phyloP scores from a whole-genome alignment of 2,329 filamentous ascomycete genomes.

The Emergomyces orientalis region DNA sequence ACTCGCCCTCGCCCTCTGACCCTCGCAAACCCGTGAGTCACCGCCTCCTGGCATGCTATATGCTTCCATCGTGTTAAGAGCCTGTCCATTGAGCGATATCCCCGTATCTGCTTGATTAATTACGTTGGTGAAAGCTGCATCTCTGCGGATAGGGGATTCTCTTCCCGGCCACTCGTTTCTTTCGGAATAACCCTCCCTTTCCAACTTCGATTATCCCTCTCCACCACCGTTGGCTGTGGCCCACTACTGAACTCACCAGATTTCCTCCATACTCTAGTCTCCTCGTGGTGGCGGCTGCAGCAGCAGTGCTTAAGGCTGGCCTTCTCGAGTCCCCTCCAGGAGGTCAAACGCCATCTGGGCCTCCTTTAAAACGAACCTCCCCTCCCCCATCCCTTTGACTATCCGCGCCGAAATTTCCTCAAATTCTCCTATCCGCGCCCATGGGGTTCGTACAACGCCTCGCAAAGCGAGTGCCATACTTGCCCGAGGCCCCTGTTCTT shows the following conservation, averaged over 20 bases:
- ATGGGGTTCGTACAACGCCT: constrained; percentile 49
- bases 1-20: no score
- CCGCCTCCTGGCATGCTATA: neutral
- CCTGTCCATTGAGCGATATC: neutral
- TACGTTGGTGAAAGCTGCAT: neutral
- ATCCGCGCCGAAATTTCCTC: neutral
- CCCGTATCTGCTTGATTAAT: neutral
- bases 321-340: neutral
- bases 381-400: neutral
- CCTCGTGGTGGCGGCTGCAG: neutral
- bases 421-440: constrained; percentile 20
- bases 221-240: constrained; percentile 6
- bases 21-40: no score
- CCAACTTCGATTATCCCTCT: constrained; percentile 19
- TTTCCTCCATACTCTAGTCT: neutral
- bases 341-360: neutral
- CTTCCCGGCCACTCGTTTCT: constrained; percentile 35
- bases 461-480: constrained; percentile 42
- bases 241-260: neutral
- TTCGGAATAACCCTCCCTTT: constrained; percentile 16
- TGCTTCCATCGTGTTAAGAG: neutral
- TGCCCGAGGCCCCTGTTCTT: constrained; percentile 34
- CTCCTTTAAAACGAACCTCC: neutral
- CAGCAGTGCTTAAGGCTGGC: neutral
- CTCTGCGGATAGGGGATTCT: constrained; percentile 33